Conservation (phyloP, 345 rosid genomes). For the Ceriops tagal region DNA sequence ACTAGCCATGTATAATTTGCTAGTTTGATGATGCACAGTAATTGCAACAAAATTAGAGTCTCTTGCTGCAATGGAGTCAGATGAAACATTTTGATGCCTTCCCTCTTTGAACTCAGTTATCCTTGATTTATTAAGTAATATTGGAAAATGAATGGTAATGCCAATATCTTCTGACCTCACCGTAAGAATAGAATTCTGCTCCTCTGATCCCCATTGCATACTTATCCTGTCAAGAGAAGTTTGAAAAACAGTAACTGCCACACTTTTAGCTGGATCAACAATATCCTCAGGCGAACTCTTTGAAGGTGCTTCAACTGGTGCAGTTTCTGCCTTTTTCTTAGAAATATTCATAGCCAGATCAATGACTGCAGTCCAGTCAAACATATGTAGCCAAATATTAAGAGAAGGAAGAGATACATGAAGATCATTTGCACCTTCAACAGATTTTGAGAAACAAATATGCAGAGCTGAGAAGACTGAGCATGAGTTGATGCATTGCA, state of each 20-base stretch:
- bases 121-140: slow-evolving; percentile 29
- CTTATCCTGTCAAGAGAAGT: slow-evolving; percentile 24
- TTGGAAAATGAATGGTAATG: slow-evolving; percentile 51
- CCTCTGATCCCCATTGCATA: slow-evolving; percentile 22
- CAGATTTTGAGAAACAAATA: slow-evolving; percentile 41
- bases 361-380: slow-evolving; percentile 54
- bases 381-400: slow-evolving; percentile 62
- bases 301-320: slow-evolving; percentile 18
- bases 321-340: slow-evolving; percentile 34
- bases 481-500: slow-evolving; percentile 41
- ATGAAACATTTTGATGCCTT: slow-evolving; percentile 27
- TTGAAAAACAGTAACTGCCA: slow-evolving; percentile 22
- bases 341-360: slow-evolving; percentile 36
- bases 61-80: slow-evolving; percentile 30
- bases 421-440: slow-evolving; percentile 37
- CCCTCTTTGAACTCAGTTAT: slow-evolving; percentile 29
- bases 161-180: slow-evolving; percentile 58
- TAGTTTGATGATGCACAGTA: slow-evolving; percentile 40
- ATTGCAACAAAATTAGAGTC: slow-evolving; percentile 45
- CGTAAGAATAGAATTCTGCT: slow-evolving; percentile 22
- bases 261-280: slow-evolving; percentile 21
- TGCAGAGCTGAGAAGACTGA: slow-evolving; percentile 45
- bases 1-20: slow-evolving; percentile 40
- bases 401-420: slow-evolving; percentile 64
- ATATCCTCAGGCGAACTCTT: slow-evolving; percentile 20